Evolutionary conservation across 176 grass and related monocot genomes (phyloP).

Genomic region (Tillandsia fasciculata): DNA sequence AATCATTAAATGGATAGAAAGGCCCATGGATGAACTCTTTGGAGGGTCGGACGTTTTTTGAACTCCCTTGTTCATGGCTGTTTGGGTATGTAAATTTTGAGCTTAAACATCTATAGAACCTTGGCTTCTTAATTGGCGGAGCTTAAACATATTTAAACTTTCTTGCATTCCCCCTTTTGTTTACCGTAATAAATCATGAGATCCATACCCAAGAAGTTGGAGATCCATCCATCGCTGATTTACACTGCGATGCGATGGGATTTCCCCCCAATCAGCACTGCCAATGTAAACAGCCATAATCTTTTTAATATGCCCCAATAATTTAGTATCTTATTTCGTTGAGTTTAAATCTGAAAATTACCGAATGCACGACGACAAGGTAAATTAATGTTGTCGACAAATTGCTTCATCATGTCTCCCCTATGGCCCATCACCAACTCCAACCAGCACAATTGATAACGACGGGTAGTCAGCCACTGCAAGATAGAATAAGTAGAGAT

Average conservation of each 20-base stretch:
- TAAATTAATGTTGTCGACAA: constrained; percentile 60
- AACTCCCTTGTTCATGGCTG: constrained; percentile 16
- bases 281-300: not conserved
- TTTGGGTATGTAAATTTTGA: constrained; percentile 24
- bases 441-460: constrained; percentile 78
- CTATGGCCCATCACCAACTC: constrained; percentile 80
- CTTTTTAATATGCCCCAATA: not conserved
- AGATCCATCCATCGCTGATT: constrained; percentile 50
- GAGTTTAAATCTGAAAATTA: constrained; percentile 60
- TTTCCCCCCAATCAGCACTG: constrained; percentile 66
- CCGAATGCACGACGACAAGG: constrained; percentile 60
- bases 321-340: no score
- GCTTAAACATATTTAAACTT: constrained; percentile 24
- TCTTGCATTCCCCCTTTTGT: constrained; percentile 37
- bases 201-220: constrained; percentile 53
- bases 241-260: constrained; percentile 51
- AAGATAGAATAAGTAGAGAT: constrained; percentile 18
- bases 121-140: constrained; percentile 42
- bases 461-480: constrained; percentile 58
- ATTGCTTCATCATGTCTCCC: constrained; percentile 68
- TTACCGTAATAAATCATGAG: constrained; percentile 30
- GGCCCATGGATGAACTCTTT: constrained; percentile 25
- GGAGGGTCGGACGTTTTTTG: constrained; percentile 28
- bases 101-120: no score
- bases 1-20: no score